Conservation (phyloP, 805 yeast species). For the Wickerhamomyces canadensis region DNA sequence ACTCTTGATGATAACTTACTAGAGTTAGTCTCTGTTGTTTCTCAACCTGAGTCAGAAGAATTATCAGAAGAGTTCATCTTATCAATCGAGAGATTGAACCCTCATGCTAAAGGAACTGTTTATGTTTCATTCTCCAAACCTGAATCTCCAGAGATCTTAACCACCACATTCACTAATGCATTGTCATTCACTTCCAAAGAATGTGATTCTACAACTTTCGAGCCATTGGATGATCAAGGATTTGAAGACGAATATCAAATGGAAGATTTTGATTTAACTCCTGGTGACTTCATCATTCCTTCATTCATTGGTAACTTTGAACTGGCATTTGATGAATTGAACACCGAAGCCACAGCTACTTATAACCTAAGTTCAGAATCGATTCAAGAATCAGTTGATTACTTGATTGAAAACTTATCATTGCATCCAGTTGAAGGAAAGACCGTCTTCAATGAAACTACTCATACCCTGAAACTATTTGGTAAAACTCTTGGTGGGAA, state of each 20-base stretch:
- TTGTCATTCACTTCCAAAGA: slow-evolving; percentile 76
- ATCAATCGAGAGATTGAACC: slow-evolving; percentile 66
- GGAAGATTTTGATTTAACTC: slow-evolving; percentile 65
- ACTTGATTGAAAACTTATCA: slow-evolving; percentile 47
- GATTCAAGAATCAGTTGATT: slow-evolving; percentile 52
- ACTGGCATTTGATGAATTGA: slow-evolving; percentile 66
- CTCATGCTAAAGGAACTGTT: slow-evolving; percentile 65
- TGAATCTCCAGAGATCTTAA: slow-evolving; percentile 36
- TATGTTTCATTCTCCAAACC: slow-evolving; percentile 74
- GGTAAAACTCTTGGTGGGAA: slow-evolving; percentile 61
- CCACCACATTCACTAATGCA: slow-evolving; percentile 54
- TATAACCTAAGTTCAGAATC: slow-evolving; percentile 49
- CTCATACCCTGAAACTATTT: slow-evolving; percentile 72
- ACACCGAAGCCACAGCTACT: slow-evolving; percentile 57
- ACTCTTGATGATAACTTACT: slow-evolving; percentile 75
- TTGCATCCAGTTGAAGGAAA: slow-evolving; percentile 73
- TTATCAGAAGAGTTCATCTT: slow-evolving; percentile 65
- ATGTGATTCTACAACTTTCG: slow-evolving; percentile 65
- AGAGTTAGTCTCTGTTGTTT: slow-evolving; percentile 68
- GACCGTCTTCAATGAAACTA: slow-evolving; percentile 39
- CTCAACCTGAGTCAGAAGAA: slow-evolving; percentile 47
- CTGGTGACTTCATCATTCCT: slow-evolving; percentile 82
- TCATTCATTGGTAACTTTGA: slow-evolving; percentile 74
- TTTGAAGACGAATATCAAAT: slow-evolving; percentile 91
- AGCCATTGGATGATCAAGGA: slow-evolving; percentile 65